Evolutionary conservation across 192 early-diverging fungal species (phyloP), one percentile per base, ranked within the genome.

Genomic region (Rhizophlyctis rosea): DNA sequence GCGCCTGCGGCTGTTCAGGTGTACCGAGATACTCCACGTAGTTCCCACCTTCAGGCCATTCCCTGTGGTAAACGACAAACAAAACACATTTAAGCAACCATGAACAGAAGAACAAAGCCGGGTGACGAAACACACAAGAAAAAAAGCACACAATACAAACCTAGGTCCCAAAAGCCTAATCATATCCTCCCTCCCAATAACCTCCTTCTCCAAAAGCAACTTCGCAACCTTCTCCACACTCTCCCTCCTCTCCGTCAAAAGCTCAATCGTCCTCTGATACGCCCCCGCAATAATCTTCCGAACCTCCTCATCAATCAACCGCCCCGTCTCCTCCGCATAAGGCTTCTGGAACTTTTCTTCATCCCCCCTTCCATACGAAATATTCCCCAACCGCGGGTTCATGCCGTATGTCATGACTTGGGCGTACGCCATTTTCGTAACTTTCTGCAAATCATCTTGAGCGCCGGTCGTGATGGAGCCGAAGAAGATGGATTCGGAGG

Each of bases 121-220:
- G 3, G 44, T 54, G 33, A n/a, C n/a, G n/a, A n/a, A n/a, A n/a
- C n/a, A n/a, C n/a, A 7, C 9, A 44, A 18, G 39, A 29, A 58
- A 5, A 1, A 9, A 21, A 2, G 1, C 36, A 23, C 51, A n/a
- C n/a, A n/a, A n/a, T n/a, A n/a, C n/a, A n/a, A n/a, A 81, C 77
- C 83, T 71, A 29, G 64, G 64, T 23, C 97, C 97, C 54, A 99
- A 73, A 44, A 97, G 61, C 24, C 78, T 72, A 49, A 94, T 83
- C 93, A 99, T 96, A 62, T 99, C 97, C 59, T 98, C 96, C 44
- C 95, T 86, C 29, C 90, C 90, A 57, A 98, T 74, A 31, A 99
- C 95, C 76, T 99, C 97, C 83, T 96, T 97, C 76, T 95, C 88
- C 66, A 99, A 77, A 75, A 99, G 74, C 61, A 91, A 71, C 64